Evolutionary conservation across 768 basidiomycete genomes (phyloP), one percentile per base, ranked within the genome.

Genomic region (Guyanaporus albipodus): DNA sequence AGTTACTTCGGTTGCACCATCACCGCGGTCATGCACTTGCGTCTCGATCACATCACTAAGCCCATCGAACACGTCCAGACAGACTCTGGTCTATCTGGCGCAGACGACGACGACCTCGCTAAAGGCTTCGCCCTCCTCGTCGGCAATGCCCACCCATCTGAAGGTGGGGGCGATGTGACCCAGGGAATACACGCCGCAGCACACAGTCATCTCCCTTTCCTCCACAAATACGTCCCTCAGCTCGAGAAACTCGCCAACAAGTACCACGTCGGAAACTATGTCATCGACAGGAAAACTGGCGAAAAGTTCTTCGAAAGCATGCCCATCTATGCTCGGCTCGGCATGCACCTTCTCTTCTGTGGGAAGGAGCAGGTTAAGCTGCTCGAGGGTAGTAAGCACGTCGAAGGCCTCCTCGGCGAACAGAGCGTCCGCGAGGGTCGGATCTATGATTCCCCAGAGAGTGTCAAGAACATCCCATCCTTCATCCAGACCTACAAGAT

Each of bases 291-390:
- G 31, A 73, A 67, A 7, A 69, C 72, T 1, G 67, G 63, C 7
- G 68, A 80, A 58, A 74, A 73, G 56, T 71, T 82, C 49, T 87
- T 86, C 48, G 86, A 88, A 68, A 73, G 73, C 26, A 88, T 88
- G 86, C 86, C 86, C 1, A 70, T 87, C 35, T 87, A 81, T 55
- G 75, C 78, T 2, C 71, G 81, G 62, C 70, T 85, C 37, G 83
- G 82, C 7, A 89, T 89, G 87, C 87, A 89, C 56, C 71, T 90
- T 6, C 64, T 89, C 22, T 90, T 87, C 55, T 77, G 77, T 36
- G 80, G 83, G 2, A 72, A 65, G 28, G 70, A 72, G 35, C 74
- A 80, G 50, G 62, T 74, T 33, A 73, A 70, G 49, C 11, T 81
- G 6, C 67, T 85, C 6, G 74, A 78, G 34, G 57, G 57, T n/a